Evolutionary conservation across 192 early-diverging fungal genomes (phyloP).

Genomic region (Thamnidium elegans): DNA sequence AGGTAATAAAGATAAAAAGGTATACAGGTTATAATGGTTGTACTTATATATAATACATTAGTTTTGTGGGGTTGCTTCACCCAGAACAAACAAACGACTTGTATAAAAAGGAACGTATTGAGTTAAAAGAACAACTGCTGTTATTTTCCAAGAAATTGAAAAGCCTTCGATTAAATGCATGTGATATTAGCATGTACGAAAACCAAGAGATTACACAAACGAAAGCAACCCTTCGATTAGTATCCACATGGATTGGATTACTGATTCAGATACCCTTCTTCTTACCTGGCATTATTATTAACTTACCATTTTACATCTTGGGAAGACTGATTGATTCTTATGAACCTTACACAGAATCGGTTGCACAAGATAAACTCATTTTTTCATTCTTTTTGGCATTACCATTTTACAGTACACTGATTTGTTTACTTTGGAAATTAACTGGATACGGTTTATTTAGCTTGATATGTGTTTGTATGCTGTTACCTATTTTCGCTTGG

Average conservation of each 20-base stretch:
- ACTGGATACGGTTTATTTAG: conserved; percentile 30
- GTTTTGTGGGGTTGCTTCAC: conserved; percentile 29
- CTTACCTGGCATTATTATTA: conserved; percentile 42
- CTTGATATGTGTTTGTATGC: conserved; percentile 13
- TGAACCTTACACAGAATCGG: conserved; percentile 42
- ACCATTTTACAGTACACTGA: conserved; percentile 30
- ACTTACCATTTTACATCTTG: conserved; percentile 41
- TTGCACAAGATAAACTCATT: conserved; percentile 43
- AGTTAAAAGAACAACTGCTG: conserved; percentile 31
- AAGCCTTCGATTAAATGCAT: conserved; percentile 26
- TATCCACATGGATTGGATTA: conserved; percentile 24
- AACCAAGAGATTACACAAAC: conserved; percentile 32
- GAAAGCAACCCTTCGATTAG: conserved; percentile 24
- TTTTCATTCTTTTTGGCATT: conserved; percentile 22
- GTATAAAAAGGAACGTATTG: conserved; percentile 4
- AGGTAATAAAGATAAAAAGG: conserved; percentile 26
- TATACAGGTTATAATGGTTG: neutral
- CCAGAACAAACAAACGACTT: conserved; percentile 1
- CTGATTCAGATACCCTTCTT: conserved; percentile 42
- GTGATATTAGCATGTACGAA: conserved; percentile 41
- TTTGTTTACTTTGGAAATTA: conserved; percentile 32
- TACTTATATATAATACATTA: conserved; percentile 1
- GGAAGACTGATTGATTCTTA: conserved; percentile 34
- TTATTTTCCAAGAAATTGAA: conserved; percentile 30
- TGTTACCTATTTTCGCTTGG: conserved; percentile 43